Evolutionary conservation across 2,329 filamentous ascomycete species (phyloP), one percentile per base, ranked within the genome.

Genomic region (Camillea tinctor): DNA sequence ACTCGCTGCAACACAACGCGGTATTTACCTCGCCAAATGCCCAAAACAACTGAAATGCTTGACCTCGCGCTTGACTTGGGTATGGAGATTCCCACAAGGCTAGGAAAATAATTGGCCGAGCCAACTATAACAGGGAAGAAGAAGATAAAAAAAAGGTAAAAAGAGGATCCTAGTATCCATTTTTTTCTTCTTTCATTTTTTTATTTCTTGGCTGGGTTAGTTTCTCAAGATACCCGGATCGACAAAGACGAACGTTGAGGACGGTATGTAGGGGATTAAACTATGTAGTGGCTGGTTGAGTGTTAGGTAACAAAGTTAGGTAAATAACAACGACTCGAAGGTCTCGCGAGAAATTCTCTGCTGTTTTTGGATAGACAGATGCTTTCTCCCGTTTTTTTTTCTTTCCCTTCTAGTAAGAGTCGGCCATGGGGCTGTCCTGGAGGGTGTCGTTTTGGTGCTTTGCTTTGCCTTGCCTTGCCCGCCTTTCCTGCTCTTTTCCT

Each of bases 231-330:
- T 44, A 44, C 17, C 36, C 17, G 7, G 36, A n/a, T 44, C 2
- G 2, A n/a, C 36, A 11, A 44, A 15, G 11, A 13, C 36, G 9
- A 44, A 3, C 17, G 17, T 44, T n/a, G 36, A 44, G 36, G 36
- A n/a, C 11, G 36, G n/a, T 11, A 44, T 53, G 55, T 58, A 63
- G 60, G 55, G 55, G 57, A 59, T 63, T 57, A 55, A 49, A 58
- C 36, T 44, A 44, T 44, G 36, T 17, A 44, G 36, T 44, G 36
- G 36, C 36, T 44, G 11, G 36, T n/a, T 7, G 36, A 44, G 13
- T 44, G n/a, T 44, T 44, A 44, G 11, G 36, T 44, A 44, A 44
- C 36, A 17, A 17, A 44, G 15, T 44, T 44, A 44, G 36, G 36
- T 44, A 44, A 44, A 44, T 17, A 44, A 44, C 36, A n/a, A n/a